Base-by-base conservation (phyloP, 2,329 filamentous ascomycete genomes). In the Curvularia eragrostidis region DNA sequence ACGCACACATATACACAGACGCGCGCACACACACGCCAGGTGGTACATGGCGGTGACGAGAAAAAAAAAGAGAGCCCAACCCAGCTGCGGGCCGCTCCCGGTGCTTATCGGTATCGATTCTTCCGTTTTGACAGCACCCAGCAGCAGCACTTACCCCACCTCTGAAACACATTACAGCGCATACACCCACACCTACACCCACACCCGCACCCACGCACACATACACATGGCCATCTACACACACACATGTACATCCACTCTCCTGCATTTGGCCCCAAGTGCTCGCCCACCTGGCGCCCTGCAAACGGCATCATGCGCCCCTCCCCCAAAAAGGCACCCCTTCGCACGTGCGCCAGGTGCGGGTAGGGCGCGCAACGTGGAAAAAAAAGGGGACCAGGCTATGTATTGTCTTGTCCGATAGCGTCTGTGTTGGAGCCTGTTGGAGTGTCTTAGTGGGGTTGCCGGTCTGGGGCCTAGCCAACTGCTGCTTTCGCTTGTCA, bases 41-140 rank as follows among this genome's bases (percentile, higher is more conserved):
- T 24, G 18, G 52, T n/a, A 44, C 19, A 28, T 15, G 23, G 47
- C 30, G 32, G 32, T 34, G 44, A 38, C 26, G 38, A 51, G 19
- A 32, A 7, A 49, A 36, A n/a, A 44, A 50, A n/a, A 18, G 30
- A 48, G 53, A 46, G 61, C 54, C 57, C 62, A 52, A 64, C 54
- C 57, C 62, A 52, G 62, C 59, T 23, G 51, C 55, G 66, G 66
- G 61, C 65, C 66, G 65, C 63, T 55, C 19, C 66, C 65, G 64
- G 52, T 63, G 54, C 56, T 46, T 42, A n/a, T 48, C 36, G 49
- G 43, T 38, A 30, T 46, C 44, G 43, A 5, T 18, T 46, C 42
- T 44, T 28, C 23, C 42, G 42, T 44, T 26, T 28, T 26, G 42
- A 26, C 23, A 44, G 42, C 42, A n/a, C n/a, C 32, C 32, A 4